These are phyloP conservation scores for Ophiobolus disseminans DNA, from an alignment of 2,329 filamentous ascomycete genomes.

Conservation along the genomic window DNA sequence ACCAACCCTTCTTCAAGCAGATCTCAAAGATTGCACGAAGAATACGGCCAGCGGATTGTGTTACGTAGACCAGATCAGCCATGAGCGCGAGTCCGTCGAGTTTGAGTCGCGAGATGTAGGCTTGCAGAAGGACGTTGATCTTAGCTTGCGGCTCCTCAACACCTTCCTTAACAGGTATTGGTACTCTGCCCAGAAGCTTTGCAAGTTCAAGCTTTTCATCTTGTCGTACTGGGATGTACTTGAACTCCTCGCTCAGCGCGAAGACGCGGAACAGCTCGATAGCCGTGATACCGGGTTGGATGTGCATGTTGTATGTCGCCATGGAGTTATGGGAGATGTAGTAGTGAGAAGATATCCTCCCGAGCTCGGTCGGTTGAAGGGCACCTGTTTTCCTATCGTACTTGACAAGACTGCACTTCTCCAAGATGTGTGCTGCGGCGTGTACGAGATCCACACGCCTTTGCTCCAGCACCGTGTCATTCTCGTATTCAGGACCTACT, in stretches of 20 bases:
- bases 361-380: conserved; percentile 89
- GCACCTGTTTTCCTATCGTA: conserved; percentile 94
- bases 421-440: conserved; percentile 85
- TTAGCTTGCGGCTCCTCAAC: conserved; percentile 97
- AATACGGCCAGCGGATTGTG: conserved; percentile 95
- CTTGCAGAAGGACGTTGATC: conserved; percentile 96
- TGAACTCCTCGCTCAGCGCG: conserved; percentile 95
- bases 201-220: conserved; percentile 97
- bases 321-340: conserved; percentile 97
- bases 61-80: conserved; percentile 99
- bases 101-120: conserved; percentile 93
- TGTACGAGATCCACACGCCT: conserved; percentile 98
- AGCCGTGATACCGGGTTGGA: conserved; percentile 88
- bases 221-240: conserved; percentile 96
- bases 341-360: conserved; percentile 95
- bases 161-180: conserved; percentile 95
- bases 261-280: conserved; percentile 98
- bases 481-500: conserved; percentile 93
- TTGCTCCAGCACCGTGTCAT: conserved; percentile 89
- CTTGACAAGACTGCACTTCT: conserved; percentile 87
- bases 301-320: conserved; percentile 94
- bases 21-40: conserved; percentile 96
- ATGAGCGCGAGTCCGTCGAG: conserved; percentile 93
- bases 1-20: conserved; percentile 95
- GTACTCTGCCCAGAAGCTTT: conserved; percentile 86